These are phyloP conservation scores for Chloris gayana DNA, from an alignment of 176 grass and related monocot genomes.

Conservation along the genomic window DNA sequence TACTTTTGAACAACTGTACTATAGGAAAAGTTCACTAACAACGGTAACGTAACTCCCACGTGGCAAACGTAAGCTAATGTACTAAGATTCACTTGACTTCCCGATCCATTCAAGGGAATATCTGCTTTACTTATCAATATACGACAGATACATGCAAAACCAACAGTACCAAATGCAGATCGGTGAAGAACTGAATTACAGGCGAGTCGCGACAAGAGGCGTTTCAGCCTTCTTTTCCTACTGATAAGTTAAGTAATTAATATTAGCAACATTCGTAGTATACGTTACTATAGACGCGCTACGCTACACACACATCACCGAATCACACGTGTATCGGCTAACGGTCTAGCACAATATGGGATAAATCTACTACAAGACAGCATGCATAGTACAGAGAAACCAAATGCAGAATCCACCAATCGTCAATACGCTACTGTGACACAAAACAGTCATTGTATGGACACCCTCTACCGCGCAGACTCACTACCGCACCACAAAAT, in stretches of 20 bases:
- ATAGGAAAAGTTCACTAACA: background rate
- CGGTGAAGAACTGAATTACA: background rate
- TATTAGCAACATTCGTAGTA: background rate
- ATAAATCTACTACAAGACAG: constrained; percentile 6
- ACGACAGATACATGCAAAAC: constrained; percentile 12
- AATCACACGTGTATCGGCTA: constrained; percentile 13
- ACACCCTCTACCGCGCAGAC: background rate
- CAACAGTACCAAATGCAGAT: background rate
- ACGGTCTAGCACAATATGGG: background rate
- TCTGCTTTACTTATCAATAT: background rate
- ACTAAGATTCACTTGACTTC: background rate
- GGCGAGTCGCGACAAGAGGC: constrained; percentile 10
- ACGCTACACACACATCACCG: too few relatives aligned
- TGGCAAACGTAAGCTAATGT: background rate
- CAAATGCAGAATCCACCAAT: background rate
- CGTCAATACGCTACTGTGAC: background rate
- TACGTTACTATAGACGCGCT: background rate
- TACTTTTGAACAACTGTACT: background rate
- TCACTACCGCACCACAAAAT: constrained; percentile 10
- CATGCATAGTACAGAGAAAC: constrained; percentile 4
- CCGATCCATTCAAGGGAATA: background rate
- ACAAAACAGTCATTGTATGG: constrained; percentile 11
- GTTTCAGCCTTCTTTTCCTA: constrained; percentile 16
- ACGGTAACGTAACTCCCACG: background rate
- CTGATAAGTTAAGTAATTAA: background rate